Base-by-base conservation (phyloP, 495 filamentous ascomycete species). In the Aspergillus conjunctus region DNA sequence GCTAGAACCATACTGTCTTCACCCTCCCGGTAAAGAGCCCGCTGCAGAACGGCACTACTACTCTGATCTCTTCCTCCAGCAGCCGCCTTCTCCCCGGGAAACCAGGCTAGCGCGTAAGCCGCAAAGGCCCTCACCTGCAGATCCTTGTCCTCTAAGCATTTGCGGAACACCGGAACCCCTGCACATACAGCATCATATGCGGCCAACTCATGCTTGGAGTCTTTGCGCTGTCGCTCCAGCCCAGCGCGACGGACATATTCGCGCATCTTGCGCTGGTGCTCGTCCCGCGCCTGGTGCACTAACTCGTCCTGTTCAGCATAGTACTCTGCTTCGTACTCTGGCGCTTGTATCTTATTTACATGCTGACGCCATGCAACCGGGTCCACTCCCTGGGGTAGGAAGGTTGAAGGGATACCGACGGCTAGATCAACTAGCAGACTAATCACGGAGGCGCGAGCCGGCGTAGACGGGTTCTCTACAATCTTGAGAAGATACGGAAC, bases 31-130 rank as follows among this genome's bases (percentile, higher is more conserved):
- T 21, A 30, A 15, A 54, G 31, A 30, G 41, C 20, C n/a, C 21
- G 3, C 31, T 39, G 11, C 12, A 54, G 18, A 2, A 30, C n/a
- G 14, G 10, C 14, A 15, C 6, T 18, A 39, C 33, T 39, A 3
- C 34, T 14, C 34, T 14, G 8, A 37, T 37, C 3, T 14, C 34
- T 37, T 14, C 14, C 34, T 3, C 3, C n/a, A n/a, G n/a, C 3
- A 37, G 8, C 3, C 9, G n/a, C 31, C 6, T 15, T 20, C 33
- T 37, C 52, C 1, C 33, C 34, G 7, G 52, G 52, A 41, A 54
- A 54, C 31, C 34, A 54, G 7, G 52, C 52, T n/a, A 54, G 32
- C 20, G 52, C 52, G 18, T 14, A 54, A 37, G 52, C 52, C 52
- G 31, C 52, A 21, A 15, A 54, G 0, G 33, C 20, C 31, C 52